Base-by-base conservation (phyloP, 73 alveolate genomes). In the Chromera velia region DNA sequence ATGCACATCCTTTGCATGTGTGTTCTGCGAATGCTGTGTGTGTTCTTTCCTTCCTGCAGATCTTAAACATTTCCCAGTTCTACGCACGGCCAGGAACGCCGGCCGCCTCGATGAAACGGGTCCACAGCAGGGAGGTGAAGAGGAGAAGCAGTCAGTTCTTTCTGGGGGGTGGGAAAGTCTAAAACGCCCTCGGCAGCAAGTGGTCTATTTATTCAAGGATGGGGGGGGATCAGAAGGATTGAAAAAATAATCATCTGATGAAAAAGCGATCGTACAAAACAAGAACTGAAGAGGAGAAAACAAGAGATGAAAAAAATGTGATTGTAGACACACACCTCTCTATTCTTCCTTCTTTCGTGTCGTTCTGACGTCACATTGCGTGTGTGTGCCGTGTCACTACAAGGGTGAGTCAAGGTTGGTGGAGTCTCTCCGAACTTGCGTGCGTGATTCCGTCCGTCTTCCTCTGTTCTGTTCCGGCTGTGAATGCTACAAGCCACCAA, bases 21-120 rank as follows among this genome's bases (percentile, higher is more conserved):
- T n/a, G n/a, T n/a, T n/a, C n/a, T n/a, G n/a, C n/a, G n/a, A n/a
- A n/a, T n/a, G n/a, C n/a, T n/a, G n/a, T n/a, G n/a, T n/a, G n/a
- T n/a, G n/a, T n/a, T n/a, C n/a, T n/a, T n/a, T n/a, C n/a, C n/a
- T n/a, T 46, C 19, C 65, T 46, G 9, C 70, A 72, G 31, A 94
- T 94, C 47, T 87, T 94, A 22, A 92, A 94, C 86, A 94, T 92
- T 81, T 88, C 94, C 34, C 93, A 94, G 88, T 94, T 92, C 88
- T 94, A 91, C 73, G 96, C 97, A 27, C 75, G 98, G 24, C 98
- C 98, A 19, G 96, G 96, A 13, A 94, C 98, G 0, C 97, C 92
- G 0, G 98, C 98, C 0, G 98, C 98, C 32, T 91, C 86, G 73
- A 82, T 95, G 96, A 92, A 91, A 85, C 87, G 88, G 76, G 89